Evolutionary conservation across 2,329 filamentous ascomycete species (phyloP).

Genomic region (Coniochaeta sp.): DNA sequence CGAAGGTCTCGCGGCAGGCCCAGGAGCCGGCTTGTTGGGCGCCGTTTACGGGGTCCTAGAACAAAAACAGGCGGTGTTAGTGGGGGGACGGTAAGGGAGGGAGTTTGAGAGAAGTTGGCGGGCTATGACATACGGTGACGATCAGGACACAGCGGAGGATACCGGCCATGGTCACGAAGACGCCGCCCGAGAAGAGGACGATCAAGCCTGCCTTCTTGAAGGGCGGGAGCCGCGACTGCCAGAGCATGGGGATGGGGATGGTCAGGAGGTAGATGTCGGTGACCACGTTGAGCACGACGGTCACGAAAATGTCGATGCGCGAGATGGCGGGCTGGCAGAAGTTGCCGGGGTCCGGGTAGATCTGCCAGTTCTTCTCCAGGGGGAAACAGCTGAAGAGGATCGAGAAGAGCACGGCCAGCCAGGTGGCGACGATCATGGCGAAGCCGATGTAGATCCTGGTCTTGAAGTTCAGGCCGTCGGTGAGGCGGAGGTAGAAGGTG

Average conservation of each 20-base stretch:
- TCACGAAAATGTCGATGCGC: slow-evolving; percentile 27
- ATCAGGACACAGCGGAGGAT: slow-evolving; percentile 47
- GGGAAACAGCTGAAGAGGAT: slow-evolving; percentile 40
- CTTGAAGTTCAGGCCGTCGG: slow-evolving; percentile 27
- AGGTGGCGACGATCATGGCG: slow-evolving; percentile 33
- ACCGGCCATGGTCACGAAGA: slow-evolving; percentile 47
- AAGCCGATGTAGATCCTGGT: slow-evolving; percentile 36
- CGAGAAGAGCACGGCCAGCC: slow-evolving; percentile 34
- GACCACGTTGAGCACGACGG: slow-evolving; percentile 27
- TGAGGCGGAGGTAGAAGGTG: slow-evolving; percentile 45
- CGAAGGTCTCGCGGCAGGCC: slow-evolving; percentile 31
- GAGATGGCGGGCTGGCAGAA: slow-evolving; percentile 31
- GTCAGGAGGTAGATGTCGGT: slow-evolving; percentile 32
- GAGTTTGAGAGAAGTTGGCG: too few species aligned
- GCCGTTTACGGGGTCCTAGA: slow-evolving; percentile 24
- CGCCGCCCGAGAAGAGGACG: slow-evolving; percentile 45
- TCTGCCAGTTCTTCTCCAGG: slow-evolving; percentile 44
- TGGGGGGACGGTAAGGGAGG: background rate
- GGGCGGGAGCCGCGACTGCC: slow-evolving; percentile 38
- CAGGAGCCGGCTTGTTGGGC: slow-evolving; percentile 29
- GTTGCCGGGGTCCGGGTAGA: slow-evolving; percentile 28
- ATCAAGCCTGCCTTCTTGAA: slow-evolving; percentile 44
- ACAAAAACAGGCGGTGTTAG: background rate
- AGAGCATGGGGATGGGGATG: slow-evolving; percentile 41
- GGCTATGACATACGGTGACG: slow-evolving; percentile 19